Evolutionary conservation across 306 rosid species (phyloP).

Genomic region (Vigna hirtella): DNA sequence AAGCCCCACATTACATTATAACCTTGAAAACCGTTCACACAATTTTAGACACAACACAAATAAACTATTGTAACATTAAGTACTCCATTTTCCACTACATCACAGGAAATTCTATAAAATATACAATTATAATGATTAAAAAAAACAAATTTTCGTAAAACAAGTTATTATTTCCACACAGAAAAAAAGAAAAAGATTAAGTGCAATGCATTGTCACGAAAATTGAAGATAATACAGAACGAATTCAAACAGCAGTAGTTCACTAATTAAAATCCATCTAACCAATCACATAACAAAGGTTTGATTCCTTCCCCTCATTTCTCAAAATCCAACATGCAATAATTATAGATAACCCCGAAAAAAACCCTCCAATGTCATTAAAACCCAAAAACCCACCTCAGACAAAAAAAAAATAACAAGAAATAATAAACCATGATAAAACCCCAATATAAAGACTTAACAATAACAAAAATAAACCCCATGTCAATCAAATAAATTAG

Average conservation of each 20-base stretch:
- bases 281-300: not conserved
- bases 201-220: conserved; percentile 17
- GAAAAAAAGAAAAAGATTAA: not conserved
- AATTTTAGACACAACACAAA: conserved; percentile 19
- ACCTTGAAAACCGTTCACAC: conserved; percentile 27
- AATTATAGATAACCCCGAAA: not conserved
- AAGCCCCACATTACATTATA: conserved; percentile 38
- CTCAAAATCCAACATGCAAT: not conserved
- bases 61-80: conserved; percentile 13
- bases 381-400: conserved; percentile 53
- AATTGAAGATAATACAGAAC: conserved; percentile 5
- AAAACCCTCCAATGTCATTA: not conserved
- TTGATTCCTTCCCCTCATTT: conserved; percentile 2
- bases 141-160: conserved; percentile 2
- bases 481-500: conserved; percentile 45
- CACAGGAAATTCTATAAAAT: not conserved
- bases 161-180: not conserved
- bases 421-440: conserved; percentile 50
- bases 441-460: conserved; percentile 51
- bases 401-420: not conserved
- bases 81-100: conserved; percentile 3
- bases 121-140: not conserved
- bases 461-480: conserved; percentile 29
- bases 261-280: conserved; percentile 22
- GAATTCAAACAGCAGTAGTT: conserved; percentile 11